A percentile compares a stretch with the other conserved stretches of the same genome.
phyloP scores from a whole-genome alignment of 2,329 filamentous ascomycete genomes.

The Alternaria conjuncta region DNA sequence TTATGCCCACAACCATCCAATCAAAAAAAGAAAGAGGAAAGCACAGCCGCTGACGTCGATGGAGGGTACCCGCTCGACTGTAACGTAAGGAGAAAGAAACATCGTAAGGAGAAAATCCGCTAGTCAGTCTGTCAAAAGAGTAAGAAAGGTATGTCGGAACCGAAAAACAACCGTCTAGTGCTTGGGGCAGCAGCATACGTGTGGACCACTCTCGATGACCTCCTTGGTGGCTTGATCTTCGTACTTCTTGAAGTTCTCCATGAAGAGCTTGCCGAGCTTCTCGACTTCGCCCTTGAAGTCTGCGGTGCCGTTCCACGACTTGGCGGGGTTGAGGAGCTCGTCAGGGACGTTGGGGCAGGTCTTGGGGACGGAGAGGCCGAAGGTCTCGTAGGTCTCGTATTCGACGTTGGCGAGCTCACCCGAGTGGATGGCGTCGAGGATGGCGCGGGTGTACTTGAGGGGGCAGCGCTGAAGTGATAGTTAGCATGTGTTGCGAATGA shows the following conservation, averaged over 20 bases:
- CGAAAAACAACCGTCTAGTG: slow-evolving; percentile 19
- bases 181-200: slow-evolving; percentile 49
- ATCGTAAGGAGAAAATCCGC: neutral
- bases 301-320: slow-evolving; percentile 84
- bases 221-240: slow-evolving; percentile 70
- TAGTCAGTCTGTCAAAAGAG: slow-evolving; percentile 1
- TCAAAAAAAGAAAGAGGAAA: neutral
- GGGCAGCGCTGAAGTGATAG: slow-evolving; percentile 86
- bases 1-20: neutral
- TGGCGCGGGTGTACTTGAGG: slow-evolving; percentile 97
- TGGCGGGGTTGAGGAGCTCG: slow-evolving; percentile 93
- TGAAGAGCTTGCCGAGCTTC: slow-evolving; percentile 89
- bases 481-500: neutral
- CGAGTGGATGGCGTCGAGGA: slow-evolving; percentile 96
- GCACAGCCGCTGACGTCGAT: neutral
- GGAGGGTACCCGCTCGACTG: neutral
- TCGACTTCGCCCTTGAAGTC: slow-evolving; percentile 87
- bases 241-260: slow-evolving; percentile 98
- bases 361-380: slow-evolving; percentile 97
- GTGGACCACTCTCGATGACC: slow-evolving; percentile 56
- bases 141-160: neutral
- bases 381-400: slow-evolving; percentile 94
- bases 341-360: slow-evolving; percentile 85
- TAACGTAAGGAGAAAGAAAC: neutral
- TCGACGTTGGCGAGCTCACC: slow-evolving; percentile 92